These are phyloP conservation scores for Saturnispora sanitii DNA, from an alignment of 805 yeast species.

Conservation along the genomic window DNA sequence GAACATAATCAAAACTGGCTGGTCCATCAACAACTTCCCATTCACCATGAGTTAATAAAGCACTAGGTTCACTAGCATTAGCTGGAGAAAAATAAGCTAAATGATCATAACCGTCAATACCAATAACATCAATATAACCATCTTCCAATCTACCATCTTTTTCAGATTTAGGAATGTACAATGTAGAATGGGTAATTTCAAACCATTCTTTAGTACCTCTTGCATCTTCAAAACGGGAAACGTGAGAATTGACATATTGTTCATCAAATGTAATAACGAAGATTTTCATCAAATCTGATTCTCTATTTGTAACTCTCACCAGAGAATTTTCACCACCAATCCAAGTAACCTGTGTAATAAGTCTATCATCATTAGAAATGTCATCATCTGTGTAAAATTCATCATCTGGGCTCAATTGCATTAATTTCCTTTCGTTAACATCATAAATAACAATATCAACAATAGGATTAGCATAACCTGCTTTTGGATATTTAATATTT, in stretches of 20 bases:
- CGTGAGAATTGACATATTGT: conserved; percentile 21
- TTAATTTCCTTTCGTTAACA: conserved; percentile 18
- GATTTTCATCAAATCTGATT: conserved; percentile 54
- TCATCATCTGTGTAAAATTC: conserved; percentile 35
- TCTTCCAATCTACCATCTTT: conserved; percentile 34
- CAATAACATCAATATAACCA: conserved; percentile 77
- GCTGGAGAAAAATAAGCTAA: conserved; percentile 79
- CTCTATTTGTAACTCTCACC: conserved; percentile 54
- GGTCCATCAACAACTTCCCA: conserved; percentile 89
- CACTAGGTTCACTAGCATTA: conserved; percentile 37
- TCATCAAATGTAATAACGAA: conserved; percentile 39
- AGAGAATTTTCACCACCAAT: conserved; percentile 45
- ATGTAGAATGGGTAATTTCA: conserved; percentile 60
- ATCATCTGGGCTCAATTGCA: conserved; percentile 21
- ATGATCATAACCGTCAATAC: conserved; percentile 56
- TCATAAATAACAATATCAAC: conserved; percentile 46
- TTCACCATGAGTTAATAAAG: conserved; percentile 57
- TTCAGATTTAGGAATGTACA: conserved; percentile 42
- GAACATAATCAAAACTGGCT: conserved; percentile 45
- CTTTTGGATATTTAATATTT: conserved; percentile 70
- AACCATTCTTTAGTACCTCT: conserved; percentile 56
- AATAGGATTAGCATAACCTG: conserved; percentile 67
- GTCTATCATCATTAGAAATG: conserved; percentile 31
- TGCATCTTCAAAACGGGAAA: conserved; percentile 40
- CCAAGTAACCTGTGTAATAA: conserved; percentile 67